Percentiles rank a stretch among this genome's conserved stretches.
These are phyloP conservation scores for Citrus sp. DNA, from an alignment of 345 rosid species.

Conservation along the genomic window DNA sequence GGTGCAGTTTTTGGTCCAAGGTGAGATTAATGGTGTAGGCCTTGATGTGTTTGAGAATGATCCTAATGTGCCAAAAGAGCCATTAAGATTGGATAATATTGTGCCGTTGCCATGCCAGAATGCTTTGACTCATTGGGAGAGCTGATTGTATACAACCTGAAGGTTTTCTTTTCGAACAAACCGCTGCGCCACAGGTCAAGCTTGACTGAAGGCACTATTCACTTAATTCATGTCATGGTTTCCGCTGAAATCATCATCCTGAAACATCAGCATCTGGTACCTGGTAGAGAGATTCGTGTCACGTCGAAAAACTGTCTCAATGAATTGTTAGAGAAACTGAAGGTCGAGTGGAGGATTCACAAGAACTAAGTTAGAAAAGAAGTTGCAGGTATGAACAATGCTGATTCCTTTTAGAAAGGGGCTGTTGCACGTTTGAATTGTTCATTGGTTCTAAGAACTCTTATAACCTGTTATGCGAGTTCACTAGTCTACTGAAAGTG, in stretches of 20 bases:
- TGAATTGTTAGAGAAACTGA: background rate
- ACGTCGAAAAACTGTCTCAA: background rate
- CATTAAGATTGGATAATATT: constrained; percentile 44
- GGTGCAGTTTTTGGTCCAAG: constrained; percentile 47
- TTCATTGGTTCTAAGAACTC: background rate
- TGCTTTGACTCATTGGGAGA: constrained; percentile 33
- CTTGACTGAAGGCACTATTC: background rate
- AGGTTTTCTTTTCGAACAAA: constrained; percentile 56
- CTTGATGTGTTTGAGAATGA: constrained; percentile 82
- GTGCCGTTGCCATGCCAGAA: constrained; percentile 33
- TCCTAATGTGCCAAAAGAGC: constrained; percentile 42
- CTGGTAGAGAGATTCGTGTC: background rate
- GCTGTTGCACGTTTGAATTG: background rate
- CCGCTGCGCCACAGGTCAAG: constrained; percentile 40
- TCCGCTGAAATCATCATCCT: background rate
- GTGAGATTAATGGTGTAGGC: constrained; percentile 71
- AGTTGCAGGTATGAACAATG: background rate
- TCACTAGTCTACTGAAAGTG: background rate
- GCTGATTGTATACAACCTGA: constrained; percentile 46
- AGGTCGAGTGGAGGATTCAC: background rate
- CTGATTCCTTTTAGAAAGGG: background rate
- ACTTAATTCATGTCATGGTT: background rate
- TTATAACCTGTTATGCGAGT: background rate
- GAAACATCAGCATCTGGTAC: too few relatives aligned
- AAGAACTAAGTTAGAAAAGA: background rate